These are phyloP conservation scores for Veloporphyrellus conicus DNA, from an alignment of 1,284 basidiomycete species.

Conservation along the genomic window DNA sequence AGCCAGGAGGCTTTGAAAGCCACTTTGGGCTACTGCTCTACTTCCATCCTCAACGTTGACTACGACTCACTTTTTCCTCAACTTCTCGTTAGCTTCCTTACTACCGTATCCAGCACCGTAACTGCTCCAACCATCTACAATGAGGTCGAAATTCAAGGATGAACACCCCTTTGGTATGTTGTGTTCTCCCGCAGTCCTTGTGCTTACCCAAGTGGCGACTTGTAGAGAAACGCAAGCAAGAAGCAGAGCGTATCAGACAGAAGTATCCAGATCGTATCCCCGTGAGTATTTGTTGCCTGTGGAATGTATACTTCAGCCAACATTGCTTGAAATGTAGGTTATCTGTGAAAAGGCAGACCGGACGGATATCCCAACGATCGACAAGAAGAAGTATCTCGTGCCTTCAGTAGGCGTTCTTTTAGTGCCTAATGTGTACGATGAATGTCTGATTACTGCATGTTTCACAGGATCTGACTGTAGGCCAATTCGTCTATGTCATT, in stretches of 20 bases:
- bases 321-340: slow-evolving; percentile 55
- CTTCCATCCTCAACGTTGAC: slow-evolving; percentile 34
- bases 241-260: slow-evolving; percentile 94
- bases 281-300: slow-evolving; percentile 48
- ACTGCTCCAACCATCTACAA: slow-evolving; percentile 31
- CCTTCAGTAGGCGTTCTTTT: slow-evolving; percentile 68
- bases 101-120: slow-evolving; percentile 2
- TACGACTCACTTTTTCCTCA: slow-evolving; percentile 27
- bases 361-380: slow-evolving; percentile 98
- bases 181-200: slow-evolving; percentile 26
- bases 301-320: slow-evolving; percentile 12
- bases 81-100: slow-evolving; percentile 9
- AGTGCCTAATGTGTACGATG: slow-evolving; percentile 7
- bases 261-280: slow-evolving; percentile 99
- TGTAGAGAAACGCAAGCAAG: slow-evolving; percentile 96
- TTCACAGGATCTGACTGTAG: slow-evolving; percentile 89
- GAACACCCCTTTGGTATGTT: slow-evolving; percentile 92
- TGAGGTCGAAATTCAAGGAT: slow-evolving; percentile 99
- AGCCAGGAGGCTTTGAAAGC: slow-evolving; percentile 35
- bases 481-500: slow-evolving; percentile 99
- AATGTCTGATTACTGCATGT: slow-evolving; percentile 19
- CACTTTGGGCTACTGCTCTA: slow-evolving; percentile 22
- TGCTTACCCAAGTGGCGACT: slow-evolving; percentile 17
- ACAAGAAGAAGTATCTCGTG: slow-evolving; percentile 99
- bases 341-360: slow-evolving; percentile 99